Percentiles rank a stretch among this genome's conserved stretches.
phyloP scores from a whole-genome alignment of 2,329 filamentous ascomycete species.

The Byssochlamys sp. region DNA sequence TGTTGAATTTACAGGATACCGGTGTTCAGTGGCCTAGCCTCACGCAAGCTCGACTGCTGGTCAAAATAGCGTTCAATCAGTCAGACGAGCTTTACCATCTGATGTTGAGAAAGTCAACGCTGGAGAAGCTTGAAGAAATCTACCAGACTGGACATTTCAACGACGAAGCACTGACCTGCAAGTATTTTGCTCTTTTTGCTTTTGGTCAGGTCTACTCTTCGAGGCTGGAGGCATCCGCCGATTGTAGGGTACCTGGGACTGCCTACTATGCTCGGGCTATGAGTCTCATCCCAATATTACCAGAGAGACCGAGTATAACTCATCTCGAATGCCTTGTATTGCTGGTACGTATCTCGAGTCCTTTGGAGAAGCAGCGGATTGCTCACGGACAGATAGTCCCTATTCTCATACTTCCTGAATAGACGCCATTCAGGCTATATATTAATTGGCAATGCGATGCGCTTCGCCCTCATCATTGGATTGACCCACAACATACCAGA shows the following conservation, averaged over 20 bases:
- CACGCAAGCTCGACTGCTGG: constrained; percentile 26
- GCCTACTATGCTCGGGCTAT: constrained; percentile 36
- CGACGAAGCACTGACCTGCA: constrained; percentile 31
- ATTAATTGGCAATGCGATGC: constrained; percentile 31
- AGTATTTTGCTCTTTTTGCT: constrained; percentile 38
- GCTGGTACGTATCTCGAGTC: constrained; percentile 18
- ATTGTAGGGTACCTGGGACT: constrained; percentile 34
- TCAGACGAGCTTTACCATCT: constrained; percentile 29
- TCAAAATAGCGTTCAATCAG: constrained; percentile 28
- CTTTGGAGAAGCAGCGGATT: neutral
- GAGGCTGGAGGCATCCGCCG: constrained; percentile 22
- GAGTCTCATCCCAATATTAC: constrained; percentile 32
- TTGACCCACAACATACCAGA: constrained; percentile 35
- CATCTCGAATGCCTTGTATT: constrained; percentile 37
- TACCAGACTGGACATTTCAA: constrained; percentile 23
- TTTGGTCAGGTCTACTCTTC: constrained; percentile 39
- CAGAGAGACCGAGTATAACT: constrained; percentile 36
- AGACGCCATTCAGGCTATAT: constrained; percentile 25
- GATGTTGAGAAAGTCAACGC: constrained; percentile 27
- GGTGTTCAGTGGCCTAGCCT: constrained; percentile 27
- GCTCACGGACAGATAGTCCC: constrained; percentile 13
- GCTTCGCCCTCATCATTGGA: constrained; percentile 34
- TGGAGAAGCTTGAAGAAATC: constrained; percentile 32
- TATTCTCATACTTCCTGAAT: constrained; percentile 30
- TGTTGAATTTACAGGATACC: constrained; percentile 18